Base-by-base conservation (phyloP, 2,329 filamentous ascomycete species). In the Cordyceps tenuipes region DNA sequence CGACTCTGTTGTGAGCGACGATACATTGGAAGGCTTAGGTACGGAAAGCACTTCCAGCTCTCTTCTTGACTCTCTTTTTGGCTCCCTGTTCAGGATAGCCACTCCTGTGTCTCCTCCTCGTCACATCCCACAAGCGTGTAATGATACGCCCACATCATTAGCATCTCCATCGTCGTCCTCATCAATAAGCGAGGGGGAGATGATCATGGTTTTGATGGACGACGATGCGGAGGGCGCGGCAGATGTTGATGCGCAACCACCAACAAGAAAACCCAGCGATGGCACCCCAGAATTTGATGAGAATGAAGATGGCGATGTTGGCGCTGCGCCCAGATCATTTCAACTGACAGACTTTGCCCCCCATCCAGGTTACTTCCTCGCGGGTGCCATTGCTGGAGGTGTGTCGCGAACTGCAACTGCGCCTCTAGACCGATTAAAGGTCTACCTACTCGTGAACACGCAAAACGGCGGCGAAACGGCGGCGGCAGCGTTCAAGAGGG, bases 291-390 rank as follows among this genome's bases (percentile, higher is more conserved):
- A 59, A 36, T 46, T 29, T 34, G 53, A 56, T 51, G 61, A 63
- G 63, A 67, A 62, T 56, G 67, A 67, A 66, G 66, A 64, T 67
- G 69, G 70, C 65, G 69, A 70, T 70, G 69, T 71, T 62, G 68
- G 39, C 29, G 10, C 36, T 41, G 66, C 68, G 63, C 69, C 66
- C 66, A 67, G 66, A 66, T 65, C 65, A 56, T 70, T 69, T 64
- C 75, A 71, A 73, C 83, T 87, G 79, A 86, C 83, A 73, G 78
- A 80, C 72, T 81, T 88, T 80, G 79, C 91, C 74, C 90, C 89
- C 74, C 84, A 91, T 85, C 82, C 88, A 96, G 94, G 94, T 82
- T 99, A 97, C 78, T 99, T 97, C 76, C 76, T 96, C 77, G 94
- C 94, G 73, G 94, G 94, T 80, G 94, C 91, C 74, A 81, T 96